Evolutionary conservation across 768 basidiomycete species (phyloP).

Genomic region (Inosperma sp.): DNA sequence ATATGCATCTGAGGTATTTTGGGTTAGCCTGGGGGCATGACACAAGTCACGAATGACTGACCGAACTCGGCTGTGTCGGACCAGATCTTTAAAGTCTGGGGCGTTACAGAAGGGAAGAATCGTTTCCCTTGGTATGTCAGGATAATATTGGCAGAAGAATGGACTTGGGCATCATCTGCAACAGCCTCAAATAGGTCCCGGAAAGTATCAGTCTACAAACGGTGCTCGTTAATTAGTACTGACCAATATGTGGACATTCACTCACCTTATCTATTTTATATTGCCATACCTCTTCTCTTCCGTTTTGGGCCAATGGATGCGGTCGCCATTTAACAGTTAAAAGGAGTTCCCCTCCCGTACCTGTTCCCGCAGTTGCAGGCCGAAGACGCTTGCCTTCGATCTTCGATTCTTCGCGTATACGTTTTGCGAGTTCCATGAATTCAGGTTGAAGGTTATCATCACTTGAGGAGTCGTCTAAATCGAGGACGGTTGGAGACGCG

Average conservation of each 20-base stretch:
- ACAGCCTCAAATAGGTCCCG: conserved; percentile 58
- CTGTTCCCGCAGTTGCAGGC: conserved; percentile 31
- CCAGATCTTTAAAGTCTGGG: conserved; percentile 63
- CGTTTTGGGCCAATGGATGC: conserved; percentile 51
- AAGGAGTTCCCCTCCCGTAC: conserved; percentile 36
- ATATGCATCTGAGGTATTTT: conserved; percentile 66
- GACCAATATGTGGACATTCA: not conserved
- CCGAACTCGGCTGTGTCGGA: conserved; percentile 57
- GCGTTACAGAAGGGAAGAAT: conserved; percentile 66
- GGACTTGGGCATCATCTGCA: conserved; percentile 56
- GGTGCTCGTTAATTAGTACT: not conserved
- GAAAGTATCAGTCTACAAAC: conserved; percentile 57
- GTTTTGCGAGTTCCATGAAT: conserved; percentile 19
- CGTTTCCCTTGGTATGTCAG: conserved; percentile 58
- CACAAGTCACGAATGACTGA: conserved; percentile 36
- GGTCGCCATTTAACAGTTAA: conserved; percentile 61
- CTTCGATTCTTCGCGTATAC: conserved; percentile 18
- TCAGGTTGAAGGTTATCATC: conserved; percentile 24
- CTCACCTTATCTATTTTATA: conserved; percentile 60
- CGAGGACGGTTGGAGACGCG: conserved; percentile 43
- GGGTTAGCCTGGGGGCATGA: too few species aligned
- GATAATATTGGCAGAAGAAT: conserved; percentile 48
- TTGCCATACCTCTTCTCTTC: conserved; percentile 38
- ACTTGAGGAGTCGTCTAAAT: conserved; percentile 16
- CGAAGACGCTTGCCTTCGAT: too few species aligned